These are phyloP conservation scores for Astragalus glycyphyllos DNA, from an alignment of 306 rosid species.

Conservation along the genomic window DNA sequence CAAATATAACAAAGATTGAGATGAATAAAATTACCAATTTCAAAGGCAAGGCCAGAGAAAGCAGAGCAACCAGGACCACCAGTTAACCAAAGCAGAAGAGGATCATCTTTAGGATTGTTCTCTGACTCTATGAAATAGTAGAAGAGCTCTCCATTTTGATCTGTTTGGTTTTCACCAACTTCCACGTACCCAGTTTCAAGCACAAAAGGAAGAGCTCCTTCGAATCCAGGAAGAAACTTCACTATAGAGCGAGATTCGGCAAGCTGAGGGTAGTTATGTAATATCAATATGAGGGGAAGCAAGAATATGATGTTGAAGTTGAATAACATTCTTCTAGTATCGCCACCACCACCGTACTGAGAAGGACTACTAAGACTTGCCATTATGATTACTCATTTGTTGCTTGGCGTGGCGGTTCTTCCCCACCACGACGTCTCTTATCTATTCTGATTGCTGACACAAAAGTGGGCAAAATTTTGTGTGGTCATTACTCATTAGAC, in stretches of 20 bases:
- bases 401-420: too few species aligned
- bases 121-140: conserved; percentile 17
- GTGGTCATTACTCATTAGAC: too few species aligned
- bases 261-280: not conserved
- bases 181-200: conserved; percentile 19
- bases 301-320: not conserved
- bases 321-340: not conserved
- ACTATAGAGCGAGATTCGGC: conserved; percentile 1
- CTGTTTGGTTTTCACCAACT: not conserved
- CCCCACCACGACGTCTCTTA: too few species aligned
- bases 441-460: too few species aligned
- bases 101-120: conserved; percentile 12
- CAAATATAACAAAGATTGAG: too few species aligned
- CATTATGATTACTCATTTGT: too few species aligned
- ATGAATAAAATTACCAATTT: not conserved
- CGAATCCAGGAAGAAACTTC: conserved; percentile 19
- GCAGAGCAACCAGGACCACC: conserved; percentile 35
- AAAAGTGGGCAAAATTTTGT: too few species aligned
- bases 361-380: too few species aligned
- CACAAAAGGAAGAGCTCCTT: conserved; percentile 19
- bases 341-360: too few species aligned
- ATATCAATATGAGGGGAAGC: not conserved
- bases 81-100: conserved; percentile 22
- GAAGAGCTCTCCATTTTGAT: not conserved
- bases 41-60: not conserved